Base-by-base conservation (phyloP, 2,329 filamentous ascomycete species). In the Aspergillus pseudonomiae region DNA sequence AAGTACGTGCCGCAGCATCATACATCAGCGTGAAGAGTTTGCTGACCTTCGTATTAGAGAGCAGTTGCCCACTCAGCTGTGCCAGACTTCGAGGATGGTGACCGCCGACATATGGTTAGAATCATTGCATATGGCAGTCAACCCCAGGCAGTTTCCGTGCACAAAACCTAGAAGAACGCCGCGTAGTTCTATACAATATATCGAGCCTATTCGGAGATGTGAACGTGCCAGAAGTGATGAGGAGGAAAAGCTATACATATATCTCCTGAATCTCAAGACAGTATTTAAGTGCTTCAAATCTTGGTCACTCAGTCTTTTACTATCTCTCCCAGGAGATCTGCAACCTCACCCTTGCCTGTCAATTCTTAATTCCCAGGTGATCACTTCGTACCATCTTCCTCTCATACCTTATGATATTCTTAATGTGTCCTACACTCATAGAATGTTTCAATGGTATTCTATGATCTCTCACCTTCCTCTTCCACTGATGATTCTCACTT, bases 121-220 rank as follows among this genome's bases (percentile, higher is more conserved):
- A 65, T 63, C 19, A 65, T 60, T 39, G 41, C 63, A 45, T 65
- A 63, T 54, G 63, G 63, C 36, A 62, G 63, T 52, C 63, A 60
- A 21, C 63, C 53, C 3, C 46, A 56, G 53, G n/a, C 34, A 14
- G 9, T 30, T 30, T 11, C 46, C 26, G 16, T 30, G 26, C 9
- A 16, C 0, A n/a, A 50, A 30, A 2, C 4, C 14, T 26, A 14
- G 16, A 9, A 28, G 6, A 26, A 48, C 26, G 21, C 21, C 21
- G 4, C 45, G 0, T 26, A 48, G 43, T 24, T 21, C 12, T 24
- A 46, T 21, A 24, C n/a, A 4, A 12, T 14, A 46, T 46, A 4
- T 45, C 43, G n/a, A 46, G 9, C 2, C 43, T 46, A 46, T 0
- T 14, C 1, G 10, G 10, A 6, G 21, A 21, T 6, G 43, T 14